phyloP scores from a whole-genome alignment of 345 rosid genomes.

The Pseudoturritis turrita region DNA sequence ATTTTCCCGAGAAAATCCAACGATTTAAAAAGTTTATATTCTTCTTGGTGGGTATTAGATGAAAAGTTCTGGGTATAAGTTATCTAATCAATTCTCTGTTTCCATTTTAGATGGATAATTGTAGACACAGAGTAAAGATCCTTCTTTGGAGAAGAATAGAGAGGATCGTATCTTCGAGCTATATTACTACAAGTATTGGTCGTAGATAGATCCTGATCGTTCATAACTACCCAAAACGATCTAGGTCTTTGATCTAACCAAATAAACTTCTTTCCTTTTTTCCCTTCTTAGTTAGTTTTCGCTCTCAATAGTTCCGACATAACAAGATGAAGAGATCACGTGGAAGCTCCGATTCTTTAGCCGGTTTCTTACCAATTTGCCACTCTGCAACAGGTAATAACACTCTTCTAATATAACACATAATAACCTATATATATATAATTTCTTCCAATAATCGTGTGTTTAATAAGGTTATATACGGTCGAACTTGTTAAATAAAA shows the following conservation, averaged over 20 bases:
- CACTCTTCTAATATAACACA: not conserved
- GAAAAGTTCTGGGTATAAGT: not conserved
- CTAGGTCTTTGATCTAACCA: not conserved
- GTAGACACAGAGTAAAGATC: not conserved
- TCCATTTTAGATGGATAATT: not conserved
- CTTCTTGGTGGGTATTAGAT: conserved; percentile 4
- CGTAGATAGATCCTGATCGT: conserved; percentile 11
- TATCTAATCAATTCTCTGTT: not conserved
- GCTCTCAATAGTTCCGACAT: conserved; percentile 2
- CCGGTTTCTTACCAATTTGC: conserved; percentile 75
- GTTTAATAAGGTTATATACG: not conserved
- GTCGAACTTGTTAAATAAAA: not conserved
- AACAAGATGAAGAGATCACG: conserved; percentile 74
- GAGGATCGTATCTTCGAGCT: not conserved
- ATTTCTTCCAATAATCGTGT: not conserved
- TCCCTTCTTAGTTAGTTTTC: not conserved
- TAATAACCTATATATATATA: too few relatives aligned
- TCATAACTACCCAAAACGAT: not conserved
- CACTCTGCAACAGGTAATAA: conserved; percentile 57
- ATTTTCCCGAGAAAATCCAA: not conserved
- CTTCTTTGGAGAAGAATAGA: conserved; percentile 11
- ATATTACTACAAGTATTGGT: not conserved
- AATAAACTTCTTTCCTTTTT: not conserved
- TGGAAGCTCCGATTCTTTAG: conserved; percentile 83
- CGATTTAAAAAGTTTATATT: not conserved